Percentiles rank a stretch among this genome's conserved stretches.
Evolutionary conservation across 2,329 filamentous ascomycete genomes (phyloP).

Genomic region (Phoma sp.): DNA sequence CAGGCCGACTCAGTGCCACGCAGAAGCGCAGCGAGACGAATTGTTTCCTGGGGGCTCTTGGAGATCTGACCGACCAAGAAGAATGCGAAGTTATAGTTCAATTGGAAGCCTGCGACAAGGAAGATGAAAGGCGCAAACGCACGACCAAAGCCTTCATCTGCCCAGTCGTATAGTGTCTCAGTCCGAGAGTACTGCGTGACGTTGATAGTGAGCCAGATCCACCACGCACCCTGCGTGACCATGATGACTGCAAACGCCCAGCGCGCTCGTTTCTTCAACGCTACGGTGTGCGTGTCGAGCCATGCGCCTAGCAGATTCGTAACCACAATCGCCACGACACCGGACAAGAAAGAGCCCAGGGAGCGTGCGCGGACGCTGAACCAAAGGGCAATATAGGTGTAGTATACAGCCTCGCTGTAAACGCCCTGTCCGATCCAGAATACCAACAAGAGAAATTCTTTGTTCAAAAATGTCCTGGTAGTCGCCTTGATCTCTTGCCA

Average conservation of each 20-base stretch:
- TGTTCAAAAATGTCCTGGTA: slow-evolving; percentile 43
- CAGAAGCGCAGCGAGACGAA: slow-evolving; percentile 70
- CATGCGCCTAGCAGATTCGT: slow-evolving; percentile 71
- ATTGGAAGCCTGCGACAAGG: slow-evolving; percentile 69
- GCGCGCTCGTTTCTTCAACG: slow-evolving; percentile 62
- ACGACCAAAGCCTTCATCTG: slow-evolving; percentile 65
- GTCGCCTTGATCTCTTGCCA: slow-evolving; percentile 15
- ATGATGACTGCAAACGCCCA: slow-evolving; percentile 61
- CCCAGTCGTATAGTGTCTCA: slow-evolving; percentile 70
- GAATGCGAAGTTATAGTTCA: slow-evolving; percentile 76
- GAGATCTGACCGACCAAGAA: slow-evolving; percentile 73
- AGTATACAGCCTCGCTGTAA: slow-evolving; percentile 22
- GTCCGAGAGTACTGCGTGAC: slow-evolving; percentile 65
- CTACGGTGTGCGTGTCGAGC: slow-evolving; percentile 64
- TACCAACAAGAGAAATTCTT: slow-evolving; percentile 57
- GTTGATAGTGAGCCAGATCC: slow-evolving; percentile 72
- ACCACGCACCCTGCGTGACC: slow-evolving; percentile 69
- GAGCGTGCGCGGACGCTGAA: slow-evolving; percentile 60
- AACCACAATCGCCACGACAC: slow-evolving; percentile 43
- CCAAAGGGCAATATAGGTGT: slow-evolving; percentile 60
- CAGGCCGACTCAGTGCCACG: slow-evolving; percentile 74
- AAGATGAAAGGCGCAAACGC: slow-evolving; percentile 72
- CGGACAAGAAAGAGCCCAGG: slow-evolving; percentile 55
- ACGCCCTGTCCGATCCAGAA: slow-evolving; percentile 35
- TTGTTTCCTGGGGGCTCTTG: slow-evolving; percentile 64